These are phyloP conservation scores for Entomortierella beljakovae DNA, from an alignment of 192 early-diverging fungal genomes.

Conservation along the genomic window DNA sequence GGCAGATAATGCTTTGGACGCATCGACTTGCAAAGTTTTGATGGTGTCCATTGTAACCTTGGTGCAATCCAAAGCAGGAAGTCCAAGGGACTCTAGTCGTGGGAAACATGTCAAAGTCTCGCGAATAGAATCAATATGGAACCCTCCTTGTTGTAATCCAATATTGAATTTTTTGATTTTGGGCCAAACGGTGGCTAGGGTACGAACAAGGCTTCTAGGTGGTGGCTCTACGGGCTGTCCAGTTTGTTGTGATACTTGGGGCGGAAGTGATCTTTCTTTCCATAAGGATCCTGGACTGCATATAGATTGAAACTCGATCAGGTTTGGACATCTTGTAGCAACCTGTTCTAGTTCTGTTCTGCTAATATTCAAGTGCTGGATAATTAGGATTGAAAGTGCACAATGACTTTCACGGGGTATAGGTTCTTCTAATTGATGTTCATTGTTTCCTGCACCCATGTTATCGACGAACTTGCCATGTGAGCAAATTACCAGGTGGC, in stretches of 20 bases:
- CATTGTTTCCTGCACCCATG: neutral
- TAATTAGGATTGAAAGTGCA: slow-evolving; percentile 19
- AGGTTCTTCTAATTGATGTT: neutral
- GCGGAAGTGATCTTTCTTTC: slow-evolving; percentile 11
- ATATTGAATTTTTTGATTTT: slow-evolving; percentile 21
- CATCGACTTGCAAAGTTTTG: slow-evolving; percentile 14
- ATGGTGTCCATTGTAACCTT: slow-evolving; percentile 36
- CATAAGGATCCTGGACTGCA: slow-evolving; percentile 29
- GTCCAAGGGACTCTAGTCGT: slow-evolving; percentile 13
- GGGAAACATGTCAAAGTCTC: slow-evolving; percentile 29
- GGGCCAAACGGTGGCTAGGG: slow-evolving; percentile 22
- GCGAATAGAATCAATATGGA: slow-evolving; percentile 26
- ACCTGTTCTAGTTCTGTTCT: slow-evolving; percentile 24
- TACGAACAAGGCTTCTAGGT: slow-evolving; percentile 15
- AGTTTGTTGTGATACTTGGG: neutral
- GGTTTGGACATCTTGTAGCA: slow-evolving; percentile 27
- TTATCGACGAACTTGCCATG: slow-evolving; percentile 39
- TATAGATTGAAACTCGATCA: slow-evolving; percentile 43
- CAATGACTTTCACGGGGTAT: neutral
- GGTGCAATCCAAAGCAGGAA: slow-evolving; percentile 43
- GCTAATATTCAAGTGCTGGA: slow-evolving; percentile 45
- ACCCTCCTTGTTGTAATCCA: slow-evolving; percentile 43
- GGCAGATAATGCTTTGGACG: neutral
- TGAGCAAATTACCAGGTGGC: slow-evolving; percentile 18
- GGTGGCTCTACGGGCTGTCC: neutral